A percentile compares a stretch with the other conserved stretches of the same genome.
These are phyloP conservation scores for Aspergillus tanneri DNA, from an alignment of 2,329 filamentous ascomycete genomes.

Conservation along the genomic window DNA sequence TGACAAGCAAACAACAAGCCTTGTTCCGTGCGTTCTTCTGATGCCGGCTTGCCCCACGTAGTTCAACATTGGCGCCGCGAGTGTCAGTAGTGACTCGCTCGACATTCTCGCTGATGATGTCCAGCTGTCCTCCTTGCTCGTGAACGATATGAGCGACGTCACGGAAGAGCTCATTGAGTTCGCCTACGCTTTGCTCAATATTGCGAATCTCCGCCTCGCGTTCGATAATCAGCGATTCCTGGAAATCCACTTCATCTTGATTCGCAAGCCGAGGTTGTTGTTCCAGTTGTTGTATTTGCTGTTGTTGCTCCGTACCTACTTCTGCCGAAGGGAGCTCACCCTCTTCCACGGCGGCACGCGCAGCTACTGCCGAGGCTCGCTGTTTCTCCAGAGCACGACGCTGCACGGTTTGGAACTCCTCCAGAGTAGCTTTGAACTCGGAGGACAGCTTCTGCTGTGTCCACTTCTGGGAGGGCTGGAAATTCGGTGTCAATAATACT, in stretches of 20 bases:
- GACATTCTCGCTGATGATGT: constrained; percentile 85
- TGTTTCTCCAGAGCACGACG: constrained; percentile 88
- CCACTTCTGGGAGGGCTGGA: constrained; percentile 88
- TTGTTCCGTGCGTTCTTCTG: constrained; percentile 95
- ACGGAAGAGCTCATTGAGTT: constrained; percentile 93
- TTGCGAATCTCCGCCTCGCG: constrained; percentile 95
- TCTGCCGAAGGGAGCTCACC: constrained; percentile 28
- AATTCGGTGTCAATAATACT: constrained; percentile 13
- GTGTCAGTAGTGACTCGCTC: constrained; percentile 79
- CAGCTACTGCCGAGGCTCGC: constrained; percentile 78
- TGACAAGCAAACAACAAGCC: constrained; percentile 86
- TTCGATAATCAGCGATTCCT: constrained; percentile 92
- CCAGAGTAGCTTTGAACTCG: constrained; percentile 84
- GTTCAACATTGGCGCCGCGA: constrained; percentile 78
- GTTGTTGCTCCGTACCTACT: constrained; percentile 54
- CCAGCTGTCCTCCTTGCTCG: constrained; percentile 86
- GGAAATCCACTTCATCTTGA: constrained; percentile 96
- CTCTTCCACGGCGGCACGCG: constrained; percentile 74
- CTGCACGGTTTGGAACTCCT: constrained; percentile 92
- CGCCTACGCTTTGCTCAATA: constrained; percentile 93
- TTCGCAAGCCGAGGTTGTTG: constrained; percentile 78
- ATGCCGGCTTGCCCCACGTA: constrained; percentile 81
- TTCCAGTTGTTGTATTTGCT: constrained; percentile 71
- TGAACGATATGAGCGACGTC: constrained; percentile 97
- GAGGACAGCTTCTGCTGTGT: constrained; percentile 92